Evolutionary conservation across 1,284 basidiomycete species (phyloP), one percentile per base, ranked within the genome.

Genomic region (Lentinula novae-zelandiae): DNA sequence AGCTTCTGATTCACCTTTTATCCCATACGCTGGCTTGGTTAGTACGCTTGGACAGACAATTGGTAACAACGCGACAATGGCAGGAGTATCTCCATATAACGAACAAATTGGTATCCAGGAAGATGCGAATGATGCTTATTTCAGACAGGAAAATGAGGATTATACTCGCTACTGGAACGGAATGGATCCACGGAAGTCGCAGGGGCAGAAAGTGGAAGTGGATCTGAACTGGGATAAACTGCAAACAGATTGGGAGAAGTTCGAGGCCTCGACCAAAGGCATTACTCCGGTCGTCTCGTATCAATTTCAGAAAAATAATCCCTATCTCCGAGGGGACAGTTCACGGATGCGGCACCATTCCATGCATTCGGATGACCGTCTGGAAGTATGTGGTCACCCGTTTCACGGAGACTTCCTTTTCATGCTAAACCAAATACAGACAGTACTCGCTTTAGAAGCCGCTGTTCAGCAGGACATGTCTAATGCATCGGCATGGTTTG

Each of bases 401-500:
- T 49, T 33, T 38, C 66, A n/a, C 50, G 59, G 20, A 42, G 13
- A 65, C 66, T 53, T 39, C 36, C 9, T 57, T 31, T 48, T 27
- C 27, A 57, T 66, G 54, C 52, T 61, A 48, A 48, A 6, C 33
- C 31, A 7, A 61, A 50, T 68, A 50, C 73, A 95, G 93, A 92
- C 82, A 65, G 86, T 95, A 5, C 80, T 98, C 15, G 92, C 96
- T 72, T 82, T 95, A 33, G 96, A 99, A 76, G 96, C 95, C 3
- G 84, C 83, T 7, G 95, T 97, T 8, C 93, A 97, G 70, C 82
- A 82, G 48, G 83, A 95, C 67, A 87, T 90, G 42, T 77, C 73
- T 0, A 84, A 92, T 64, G 87, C 92, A 0, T 69, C 75, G 40
- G 89, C 89, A 6, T 99, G 96, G 96, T 95, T 86, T 70, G 85